Conservation (phyloP, 2,329 filamentous ascomycete genomes). For the Mycosphaerella sp. region DNA sequence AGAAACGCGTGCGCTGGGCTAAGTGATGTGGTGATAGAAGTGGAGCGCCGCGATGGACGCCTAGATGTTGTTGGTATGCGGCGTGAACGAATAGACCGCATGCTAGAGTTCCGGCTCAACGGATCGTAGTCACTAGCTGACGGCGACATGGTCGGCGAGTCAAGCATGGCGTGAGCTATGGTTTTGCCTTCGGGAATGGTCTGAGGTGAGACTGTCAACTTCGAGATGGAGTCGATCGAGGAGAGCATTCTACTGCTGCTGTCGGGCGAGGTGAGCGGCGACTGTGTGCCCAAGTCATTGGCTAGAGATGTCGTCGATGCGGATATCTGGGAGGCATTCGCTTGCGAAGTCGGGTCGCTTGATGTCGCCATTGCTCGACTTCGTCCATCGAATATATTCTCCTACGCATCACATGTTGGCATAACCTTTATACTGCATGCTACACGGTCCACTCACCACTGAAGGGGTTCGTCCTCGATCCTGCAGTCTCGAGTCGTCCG, state of each 20-base stretch:
- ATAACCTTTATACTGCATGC: conserved; percentile 5
- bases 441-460: conserved; percentile 26
- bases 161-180: conserved; percentile 25
- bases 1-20: conserved; percentile 33
- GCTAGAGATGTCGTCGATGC: conserved; percentile 30
- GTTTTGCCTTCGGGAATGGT: conserved; percentile 29
- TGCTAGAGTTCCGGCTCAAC: conserved; percentile 30
- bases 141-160: conserved; percentile 24
- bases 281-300: conserved; percentile 18
- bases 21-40: conserved; percentile 26
- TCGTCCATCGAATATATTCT: conserved; percentile 23
- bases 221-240: conserved; percentile 30
- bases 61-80: conserved; percentile 19
- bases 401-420: conserved; percentile 21
- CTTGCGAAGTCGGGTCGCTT: conserved; percentile 21
- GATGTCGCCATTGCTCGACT: conserved; percentile 21
- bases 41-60: conserved; percentile 28
- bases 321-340: conserved; percentile 31
- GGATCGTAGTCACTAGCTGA: conserved; percentile 22
- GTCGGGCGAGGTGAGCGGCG: conserved; percentile 23
- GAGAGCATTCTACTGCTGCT: conserved; percentile 21
- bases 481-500: conserved; percentile 21
- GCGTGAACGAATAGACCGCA: conserved; percentile 25
- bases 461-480: conserved; percentile 31
- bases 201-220: conserved; percentile 28